Evolutionary conservation across 257 asterid genomes (phyloP).

Genomic region (Schizonepeta tenuifolia): DNA sequence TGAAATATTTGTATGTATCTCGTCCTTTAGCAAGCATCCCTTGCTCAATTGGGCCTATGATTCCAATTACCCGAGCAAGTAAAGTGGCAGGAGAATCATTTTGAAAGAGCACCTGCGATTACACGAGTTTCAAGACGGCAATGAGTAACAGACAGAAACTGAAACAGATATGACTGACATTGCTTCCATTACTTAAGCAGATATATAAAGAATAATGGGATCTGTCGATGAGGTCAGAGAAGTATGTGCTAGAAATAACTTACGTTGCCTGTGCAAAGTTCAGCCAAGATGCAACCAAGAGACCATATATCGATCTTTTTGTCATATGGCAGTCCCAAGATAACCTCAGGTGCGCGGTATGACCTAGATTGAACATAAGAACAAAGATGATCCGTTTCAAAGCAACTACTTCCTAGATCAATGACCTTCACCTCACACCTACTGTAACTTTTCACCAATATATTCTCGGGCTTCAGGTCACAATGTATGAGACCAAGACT

Average conservation of each 20-base stretch:
- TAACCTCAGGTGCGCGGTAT: slow-evolving; percentile 97
- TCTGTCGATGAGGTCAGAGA: slow-evolving; percentile 10
- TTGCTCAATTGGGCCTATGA: slow-evolving; percentile 77
- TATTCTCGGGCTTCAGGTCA: slow-evolving; percentile 98
- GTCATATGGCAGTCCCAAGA: slow-evolving; percentile 93
- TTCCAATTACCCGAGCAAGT: slow-evolving; percentile 96
- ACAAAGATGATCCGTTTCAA: slow-evolving; percentile 95
- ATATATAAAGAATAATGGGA: slow-evolving; percentile 15
- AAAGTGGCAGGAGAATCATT: slow-evolving; percentile 97
- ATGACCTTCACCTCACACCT: slow-evolving; percentile 99
- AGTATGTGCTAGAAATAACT: slow-evolving; percentile 42
- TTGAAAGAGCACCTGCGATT: slow-evolving; percentile 85
- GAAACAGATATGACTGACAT: neutral
- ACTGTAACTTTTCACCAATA: slow-evolving; percentile 98
- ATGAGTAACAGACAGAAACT: neutral
- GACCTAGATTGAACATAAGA: slow-evolving; percentile 98
- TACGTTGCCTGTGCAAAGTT: slow-evolving; percentile 98
- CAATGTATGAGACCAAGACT: slow-evolving; percentile 98
- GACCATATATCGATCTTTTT: slow-evolving; percentile 97
- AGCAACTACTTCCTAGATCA: slow-evolving; percentile 97
- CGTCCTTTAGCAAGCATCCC: slow-evolving; percentile 90
- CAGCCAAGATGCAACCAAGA: slow-evolving; percentile 98
- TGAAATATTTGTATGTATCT: slow-evolving; percentile 85
- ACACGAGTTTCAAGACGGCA: slow-evolving; percentile 20
- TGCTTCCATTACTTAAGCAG: neutral